Base-by-base conservation (phyloP, 768 basidiomycete species). In the Favolaschia claudopus region DNA sequence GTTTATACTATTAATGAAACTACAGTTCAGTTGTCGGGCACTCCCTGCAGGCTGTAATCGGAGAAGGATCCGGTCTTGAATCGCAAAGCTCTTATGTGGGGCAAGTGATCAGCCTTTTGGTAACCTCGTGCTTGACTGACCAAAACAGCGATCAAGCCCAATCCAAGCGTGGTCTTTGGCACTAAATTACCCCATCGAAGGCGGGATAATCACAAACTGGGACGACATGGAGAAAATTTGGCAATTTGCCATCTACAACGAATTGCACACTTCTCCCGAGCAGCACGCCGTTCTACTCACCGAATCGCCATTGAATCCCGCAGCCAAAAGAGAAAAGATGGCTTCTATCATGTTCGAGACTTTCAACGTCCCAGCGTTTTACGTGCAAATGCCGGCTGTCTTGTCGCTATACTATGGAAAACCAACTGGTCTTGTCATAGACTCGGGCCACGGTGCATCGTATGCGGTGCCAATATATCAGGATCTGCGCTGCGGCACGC, bases 301-400 rank as follows among this genome's bases (percentile, higher is more conserved):
- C 61, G 87, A 89, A 71, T 87, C 87, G 29, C 87, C 87, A n/a
- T 77, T 88, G 66, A 89, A 89, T 79, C 86, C 87, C 59, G 88
- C 88, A 77, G 82, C 83, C 52, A 88, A 88, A 81, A 73, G 86
- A 63, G 86, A 87, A 75, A 86, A 86, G 81, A 87, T 83, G 82
- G 87, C 87, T 57, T 84, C 85, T 72, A 87, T 88, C 84, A 88
- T 88, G 85, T 89, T 89, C 75, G 87, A 89, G 77, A 89, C 87
- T 28, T 89, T 88, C 82, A 88, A 87, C 74, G 84, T 82, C 15
- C 87, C 87, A 44, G 86, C 87, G 7, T 87, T 88, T 80, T 88
- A 87, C 80, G 86, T 87, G 60, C 78, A 83, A 44, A 87, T 88
- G 72, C 87, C 88, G 77, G 87, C 87, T 69, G 86, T 88, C 46